Conservation (phyloP, 306 rosid species). For the Cajanus cajan region DNA sequence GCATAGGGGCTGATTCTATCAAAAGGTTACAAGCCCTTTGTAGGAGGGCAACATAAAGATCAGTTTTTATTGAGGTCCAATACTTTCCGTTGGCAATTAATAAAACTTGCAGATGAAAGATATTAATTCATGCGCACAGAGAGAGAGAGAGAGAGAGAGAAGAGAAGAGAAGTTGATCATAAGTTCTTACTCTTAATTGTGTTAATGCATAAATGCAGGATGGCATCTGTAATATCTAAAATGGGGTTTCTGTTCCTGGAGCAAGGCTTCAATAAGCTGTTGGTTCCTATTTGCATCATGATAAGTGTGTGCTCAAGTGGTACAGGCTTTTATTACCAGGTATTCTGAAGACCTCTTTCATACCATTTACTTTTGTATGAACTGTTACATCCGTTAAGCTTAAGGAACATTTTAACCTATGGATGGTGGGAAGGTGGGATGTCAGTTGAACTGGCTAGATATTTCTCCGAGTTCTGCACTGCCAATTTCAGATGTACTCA, state of each 20-base stretch:
- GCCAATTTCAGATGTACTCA: conserved; percentile 4
- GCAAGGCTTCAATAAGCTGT: conserved; percentile 78
- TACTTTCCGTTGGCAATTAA: not conserved
- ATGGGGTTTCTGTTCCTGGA: conserved; percentile 91
- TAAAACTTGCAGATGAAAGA: not conserved
- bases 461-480: conserved; percentile 1
- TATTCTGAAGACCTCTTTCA: conserved; percentile 24
- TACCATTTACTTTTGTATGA: conserved; percentile 9
- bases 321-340: conserved; percentile 94
- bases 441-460: conserved; percentile 7
- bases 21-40: not conserved
- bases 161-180: conserved; percentile 4
- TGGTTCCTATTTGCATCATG: conserved; percentile 78
- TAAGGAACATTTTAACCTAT: not conserved
- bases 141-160: no score
- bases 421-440: not conserved
- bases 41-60: not conserved
- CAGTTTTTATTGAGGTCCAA: not conserved
- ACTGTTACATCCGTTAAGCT: conserved; percentile 16
- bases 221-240: conserved; percentile 95
- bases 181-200: not conserved
- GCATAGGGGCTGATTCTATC: not conserved
- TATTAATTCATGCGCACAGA: not conserved
- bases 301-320: conserved; percentile 76
- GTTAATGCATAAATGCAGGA: conserved; percentile 54